Percentiles rank a stretch among this genome's conserved stretches.
Evolutionary conservation across 2,329 filamentous ascomycete species (phyloP).

Genomic region (Fusarium napiforme): DNA sequence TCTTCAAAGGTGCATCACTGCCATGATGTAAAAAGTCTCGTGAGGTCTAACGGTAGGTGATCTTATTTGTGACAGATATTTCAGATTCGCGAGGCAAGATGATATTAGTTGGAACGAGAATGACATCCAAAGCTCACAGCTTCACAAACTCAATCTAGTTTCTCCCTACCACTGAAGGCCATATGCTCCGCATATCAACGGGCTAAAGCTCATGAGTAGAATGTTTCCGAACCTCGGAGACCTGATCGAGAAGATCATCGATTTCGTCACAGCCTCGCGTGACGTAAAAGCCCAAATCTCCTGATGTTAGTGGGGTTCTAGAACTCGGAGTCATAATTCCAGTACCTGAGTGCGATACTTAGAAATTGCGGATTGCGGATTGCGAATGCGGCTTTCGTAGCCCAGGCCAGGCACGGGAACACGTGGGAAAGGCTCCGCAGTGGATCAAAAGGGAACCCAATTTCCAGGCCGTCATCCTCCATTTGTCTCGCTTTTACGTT

Average conservation of each 20-base stretch:
- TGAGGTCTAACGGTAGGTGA: neutral
- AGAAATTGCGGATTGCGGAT: neutral
- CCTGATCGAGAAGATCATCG: neutral
- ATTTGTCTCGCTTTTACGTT: neutral
- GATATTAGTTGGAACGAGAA: neutral
- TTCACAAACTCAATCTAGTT: neutral
- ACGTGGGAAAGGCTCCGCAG: constrained; percentile 3
- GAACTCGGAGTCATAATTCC: neutral
- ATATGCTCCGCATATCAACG: too few relatives aligned
- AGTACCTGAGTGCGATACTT: neutral
- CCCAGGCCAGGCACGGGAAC: neutral
- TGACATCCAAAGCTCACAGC: neutral
- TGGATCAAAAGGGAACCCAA: constrained; percentile 1
- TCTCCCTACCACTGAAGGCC: neutral
- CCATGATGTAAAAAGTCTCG: neutral
- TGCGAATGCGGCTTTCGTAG: neutral
- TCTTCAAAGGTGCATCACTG: neutral
- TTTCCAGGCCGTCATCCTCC: neutral
- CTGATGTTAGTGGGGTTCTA: constrained; percentile 16
- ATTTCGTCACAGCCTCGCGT: constrained; percentile 5
- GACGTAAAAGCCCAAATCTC: constrained; percentile 5
- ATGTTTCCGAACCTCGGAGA: neutral
- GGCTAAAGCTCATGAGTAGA: neutral
- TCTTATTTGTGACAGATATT: neutral
- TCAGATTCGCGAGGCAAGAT: neutral